Percentiles rank a stretch among this genome's conserved stretches.
phyloP scores from a whole-genome alignment of 2,329 filamentous ascomycete species.

The Botrytis galanthina region DNA sequence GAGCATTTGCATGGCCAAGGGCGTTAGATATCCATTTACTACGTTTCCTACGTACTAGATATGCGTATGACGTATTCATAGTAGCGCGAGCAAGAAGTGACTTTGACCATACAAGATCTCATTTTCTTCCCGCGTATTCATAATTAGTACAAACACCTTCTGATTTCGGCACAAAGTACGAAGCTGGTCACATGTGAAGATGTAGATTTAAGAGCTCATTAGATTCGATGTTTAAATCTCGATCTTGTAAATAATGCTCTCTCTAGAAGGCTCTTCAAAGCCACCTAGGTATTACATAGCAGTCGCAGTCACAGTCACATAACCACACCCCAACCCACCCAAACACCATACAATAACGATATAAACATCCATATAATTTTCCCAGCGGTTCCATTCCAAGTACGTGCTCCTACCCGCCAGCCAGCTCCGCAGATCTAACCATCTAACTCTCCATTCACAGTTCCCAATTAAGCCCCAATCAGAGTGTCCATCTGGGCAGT shows the following conservation, averaged over 20 bases:
- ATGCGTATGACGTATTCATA: not conserved
- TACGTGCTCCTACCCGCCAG: not conserved
- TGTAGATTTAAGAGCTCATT: not conserved
- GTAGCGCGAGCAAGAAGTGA: not conserved
- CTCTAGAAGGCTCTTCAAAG: not conserved
- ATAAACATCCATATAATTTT: not conserved
- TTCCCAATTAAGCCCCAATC: not conserved
- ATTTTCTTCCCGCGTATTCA: not conserved
- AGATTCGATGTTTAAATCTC: not conserved
- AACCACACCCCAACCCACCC: not conserved
- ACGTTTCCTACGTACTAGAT: not conserved
- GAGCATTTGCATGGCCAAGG: conserved; percentile 8
- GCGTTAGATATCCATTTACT: conserved; percentile 1
- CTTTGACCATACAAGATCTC: not conserved
- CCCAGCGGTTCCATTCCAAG: not conserved
- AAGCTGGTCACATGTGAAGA: not conserved
- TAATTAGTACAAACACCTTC: not conserved
- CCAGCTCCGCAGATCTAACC: not conserved
- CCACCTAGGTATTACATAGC: not conserved
- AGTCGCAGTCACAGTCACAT: not conserved
- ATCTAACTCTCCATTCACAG: not conserved
- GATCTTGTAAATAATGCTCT: not conserved
- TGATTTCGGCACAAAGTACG: not conserved
- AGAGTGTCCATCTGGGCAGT: not conserved
- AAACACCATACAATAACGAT: not conserved